These are phyloP conservation scores for Penicillium aurantiogriseum DNA, from an alignment of 2,329 filamentous ascomycete genomes.

Conservation along the genomic window DNA sequence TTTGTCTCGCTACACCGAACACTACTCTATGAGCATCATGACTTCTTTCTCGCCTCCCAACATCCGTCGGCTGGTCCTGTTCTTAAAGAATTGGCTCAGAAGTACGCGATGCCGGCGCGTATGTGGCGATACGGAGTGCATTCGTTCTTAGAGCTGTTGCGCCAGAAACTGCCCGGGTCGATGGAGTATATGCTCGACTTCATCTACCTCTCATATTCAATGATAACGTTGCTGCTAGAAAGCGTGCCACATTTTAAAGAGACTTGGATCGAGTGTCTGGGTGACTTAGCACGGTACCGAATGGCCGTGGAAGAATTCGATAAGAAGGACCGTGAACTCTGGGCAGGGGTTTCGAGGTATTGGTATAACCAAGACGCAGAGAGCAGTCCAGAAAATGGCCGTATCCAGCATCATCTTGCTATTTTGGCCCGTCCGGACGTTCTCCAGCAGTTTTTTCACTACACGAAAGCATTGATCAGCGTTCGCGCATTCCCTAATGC, in stretches of 20 bases:
- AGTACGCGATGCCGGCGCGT: conserved; percentile 86
- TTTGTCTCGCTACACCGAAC: conserved; percentile 80
- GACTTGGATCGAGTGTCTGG: conserved; percentile 91
- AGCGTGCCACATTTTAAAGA: conserved; percentile 79
- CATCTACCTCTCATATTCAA: conserved; percentile 83
- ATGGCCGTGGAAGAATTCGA: conserved; percentile 92
- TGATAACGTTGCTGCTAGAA: conserved; percentile 84
- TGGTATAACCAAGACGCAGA: conserved; percentile 87
- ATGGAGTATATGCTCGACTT: conserved; percentile 89
- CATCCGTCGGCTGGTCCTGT: conserved; percentile 74
- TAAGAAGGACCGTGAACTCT: conserved; percentile 70
- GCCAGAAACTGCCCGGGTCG: conserved; percentile 70
- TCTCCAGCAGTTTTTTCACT: conserved; percentile 60
- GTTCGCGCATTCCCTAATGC: conserved; percentile 57
- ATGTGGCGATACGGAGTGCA: conserved; percentile 97
- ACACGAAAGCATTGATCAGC: conserved; percentile 57
- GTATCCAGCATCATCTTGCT: conserved; percentile 85
- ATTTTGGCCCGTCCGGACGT: conserved; percentile 59
- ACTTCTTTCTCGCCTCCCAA: conserved; percentile 83
- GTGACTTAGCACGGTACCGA: conserved; percentile 77
- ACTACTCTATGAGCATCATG: conserved; percentile 76
- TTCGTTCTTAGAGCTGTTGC: conserved; percentile 73
- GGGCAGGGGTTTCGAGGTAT: conserved; percentile 73
- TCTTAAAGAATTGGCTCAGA: conserved; percentile 66
- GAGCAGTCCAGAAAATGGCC: conserved; percentile 69